Base-by-base conservation (phyloP, 192 early-diverging fungal species). In the Rhizophagus prolifer region DNA sequence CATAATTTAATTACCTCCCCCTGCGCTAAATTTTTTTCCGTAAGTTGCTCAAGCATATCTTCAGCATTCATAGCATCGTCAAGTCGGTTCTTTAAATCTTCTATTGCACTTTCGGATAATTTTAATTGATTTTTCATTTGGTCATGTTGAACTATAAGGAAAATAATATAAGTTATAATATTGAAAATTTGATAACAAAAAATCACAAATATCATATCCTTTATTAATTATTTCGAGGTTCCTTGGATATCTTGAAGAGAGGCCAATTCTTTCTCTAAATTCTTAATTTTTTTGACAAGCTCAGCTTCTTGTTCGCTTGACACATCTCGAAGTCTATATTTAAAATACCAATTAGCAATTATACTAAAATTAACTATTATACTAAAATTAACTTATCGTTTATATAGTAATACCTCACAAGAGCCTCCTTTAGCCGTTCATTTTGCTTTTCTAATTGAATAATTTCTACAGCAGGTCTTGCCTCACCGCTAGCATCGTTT, bases 401-500 rank as follows among this genome's bases (percentile, higher is more conserved):
- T 66, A 38, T 13, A 19, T 44, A 8, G 9, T 12, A 79, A 47
- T 90, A 91, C 87, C 85, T 87, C 61, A 94, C 80, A 50, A 98
- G 86, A 25, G 96, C 96, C 46, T 95, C 94, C 76, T 94, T 95
- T 58, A 97, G 82, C 46, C 95, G 86, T 60, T 94, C 95, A 79
- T 94, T 98, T 73, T 97, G 95, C 67, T 83, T 80, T 79, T 94
- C 88, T 44, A 96, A 81, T 71, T 95, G 90, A 25, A 85, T 72
- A 13, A 88, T 82, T 72, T 90, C 92, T 12, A 91, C 78, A 9
- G 85, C 77, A 6, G 88, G 82, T 21, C 83, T 79, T 72, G 72
- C 79, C 28, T 83, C 84, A 68, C 47, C 61, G 78, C 38, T 83
- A 25, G 50, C 26, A 41, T 31, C 36, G 14, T 36, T 25, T 62